Conservation (phyloP, 2,329 filamentous ascomycete genomes). For the Aspergillus oerlinghausenensis region DNA sequence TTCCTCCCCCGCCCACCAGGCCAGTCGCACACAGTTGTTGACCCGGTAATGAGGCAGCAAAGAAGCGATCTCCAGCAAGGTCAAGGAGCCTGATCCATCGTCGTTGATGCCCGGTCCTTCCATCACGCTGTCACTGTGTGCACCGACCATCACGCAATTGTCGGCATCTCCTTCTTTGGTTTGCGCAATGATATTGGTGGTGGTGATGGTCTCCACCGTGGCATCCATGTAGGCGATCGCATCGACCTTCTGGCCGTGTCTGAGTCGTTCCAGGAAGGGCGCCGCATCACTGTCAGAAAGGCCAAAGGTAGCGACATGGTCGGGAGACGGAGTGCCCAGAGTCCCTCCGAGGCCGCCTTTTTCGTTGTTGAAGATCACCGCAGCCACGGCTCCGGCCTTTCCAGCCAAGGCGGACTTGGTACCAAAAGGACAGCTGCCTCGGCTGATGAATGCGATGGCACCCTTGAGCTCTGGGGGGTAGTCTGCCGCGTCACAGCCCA, state of each 20-base stretch:
- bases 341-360: conserved; percentile 61
- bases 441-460: conserved; percentile 65
- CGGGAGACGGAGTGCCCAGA: conserved; percentile 54
- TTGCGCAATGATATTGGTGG: conserved; percentile 57
- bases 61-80: conserved; percentile 55
- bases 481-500: conserved; percentile 61
- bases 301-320: conserved; percentile 60
- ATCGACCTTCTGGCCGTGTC: conserved; percentile 39
- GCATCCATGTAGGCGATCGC: conserved; percentile 41
- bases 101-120: conserved; percentile 70
- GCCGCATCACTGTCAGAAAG: conserved; percentile 58
- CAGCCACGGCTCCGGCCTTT: conserved; percentile 65
- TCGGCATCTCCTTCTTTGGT: conserved; percentile 54
- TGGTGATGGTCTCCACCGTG: conserved; percentile 44
- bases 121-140: conserved; percentile 57
- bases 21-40: conserved; percentile 64
- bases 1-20: conserved; percentile 61
- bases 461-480: conserved; percentile 56
- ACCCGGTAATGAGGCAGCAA: conserved; percentile 66
- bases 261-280: conserved; percentile 53
- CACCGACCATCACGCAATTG: conserved; percentile 56
- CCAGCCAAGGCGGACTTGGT: conserved; percentile 66
- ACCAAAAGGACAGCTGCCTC: conserved; percentile 68
- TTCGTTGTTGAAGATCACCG: conserved; percentile 70
- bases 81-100: conserved; percentile 64